A percentile compares a stretch with the other conserved stretches of the same genome.
These are phyloP conservation scores for Yarrowia sp. DNA, from an alignment of 805 yeast species.

Conservation along the genomic window DNA sequence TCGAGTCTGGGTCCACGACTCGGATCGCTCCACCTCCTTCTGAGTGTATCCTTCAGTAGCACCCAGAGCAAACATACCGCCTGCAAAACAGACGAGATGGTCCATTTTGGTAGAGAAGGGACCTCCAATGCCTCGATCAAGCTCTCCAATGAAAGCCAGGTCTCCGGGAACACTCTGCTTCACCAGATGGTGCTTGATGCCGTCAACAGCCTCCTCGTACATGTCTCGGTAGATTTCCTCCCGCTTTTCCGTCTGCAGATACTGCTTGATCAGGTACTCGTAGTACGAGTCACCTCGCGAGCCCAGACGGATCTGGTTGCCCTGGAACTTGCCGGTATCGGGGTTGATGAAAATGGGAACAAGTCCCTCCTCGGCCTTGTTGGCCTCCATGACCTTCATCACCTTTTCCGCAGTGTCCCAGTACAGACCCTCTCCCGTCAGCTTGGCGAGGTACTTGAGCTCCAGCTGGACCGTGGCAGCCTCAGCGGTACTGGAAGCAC, in stretches of 20 bases:
- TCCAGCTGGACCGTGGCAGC: constrained; percentile 84
- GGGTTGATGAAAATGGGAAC: constrained; percentile 81
- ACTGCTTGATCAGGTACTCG: constrained; percentile 83
- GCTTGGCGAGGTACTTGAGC: constrained; percentile 70
- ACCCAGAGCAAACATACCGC: constrained; percentile 84
- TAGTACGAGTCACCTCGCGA: constrained; percentile 92
- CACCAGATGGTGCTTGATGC: constrained; percentile 67
- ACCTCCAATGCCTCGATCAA: constrained; percentile 62
- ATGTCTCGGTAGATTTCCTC: constrained; percentile 62
- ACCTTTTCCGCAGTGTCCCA: constrained; percentile 78
- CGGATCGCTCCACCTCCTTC: constrained; percentile 48
- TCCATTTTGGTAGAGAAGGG: constrained; percentile 74
- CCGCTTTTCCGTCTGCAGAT: constrained; percentile 65
- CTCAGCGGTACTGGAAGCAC: constrained; percentile 87
- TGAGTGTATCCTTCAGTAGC: constrained; percentile 73
- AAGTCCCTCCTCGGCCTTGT: constrained; percentile 65
- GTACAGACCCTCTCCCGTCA: constrained; percentile 74
- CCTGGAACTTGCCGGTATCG: constrained; percentile 65
- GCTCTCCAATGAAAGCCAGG: constrained; percentile 72
- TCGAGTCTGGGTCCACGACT: constrained; percentile 53
- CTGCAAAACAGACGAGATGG: constrained; percentile 86
- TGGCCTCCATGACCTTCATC: constrained; percentile 64
- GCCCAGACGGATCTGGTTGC: constrained; percentile 69
- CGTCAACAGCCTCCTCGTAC: constrained; percentile 74
- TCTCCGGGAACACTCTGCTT: constrained; percentile 58